Evolutionary conservation across 257 asterid genomes (phyloP).

Genomic region (Paraleonurus japonicus): DNA sequence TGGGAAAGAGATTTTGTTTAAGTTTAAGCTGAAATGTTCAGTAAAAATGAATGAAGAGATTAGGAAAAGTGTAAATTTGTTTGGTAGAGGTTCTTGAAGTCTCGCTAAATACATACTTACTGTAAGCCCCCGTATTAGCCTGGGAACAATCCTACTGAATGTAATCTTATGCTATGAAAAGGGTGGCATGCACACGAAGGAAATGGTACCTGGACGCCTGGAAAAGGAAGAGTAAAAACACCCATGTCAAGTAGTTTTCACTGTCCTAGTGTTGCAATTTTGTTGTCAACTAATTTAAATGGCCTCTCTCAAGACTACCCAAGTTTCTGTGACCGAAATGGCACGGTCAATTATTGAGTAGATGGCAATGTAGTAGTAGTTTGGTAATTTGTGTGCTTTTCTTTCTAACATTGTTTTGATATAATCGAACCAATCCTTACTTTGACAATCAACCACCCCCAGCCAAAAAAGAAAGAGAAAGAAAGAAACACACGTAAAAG

Average conservation of each 20-base stretch:
- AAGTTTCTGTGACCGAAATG: neutral
- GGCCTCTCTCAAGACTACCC: neutral
- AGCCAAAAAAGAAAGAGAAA: neutral
- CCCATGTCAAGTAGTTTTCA: neutral
- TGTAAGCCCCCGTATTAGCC: neutral
- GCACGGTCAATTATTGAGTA: neutral
- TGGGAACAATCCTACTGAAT: neutral
- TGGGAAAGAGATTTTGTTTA: neutral
- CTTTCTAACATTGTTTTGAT: neutral
- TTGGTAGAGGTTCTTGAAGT: neutral
- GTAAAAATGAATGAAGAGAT: neutral
- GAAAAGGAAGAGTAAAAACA: neutral
- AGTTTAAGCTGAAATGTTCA: neutral
- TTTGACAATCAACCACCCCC: neutral
- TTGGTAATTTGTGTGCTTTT: neutral
- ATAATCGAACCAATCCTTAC: neutral
- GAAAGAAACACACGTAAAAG: neutral
- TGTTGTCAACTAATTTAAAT: neutral
- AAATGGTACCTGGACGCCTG: neutral
- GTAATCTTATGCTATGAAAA: neutral
- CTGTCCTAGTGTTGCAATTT: neutral
- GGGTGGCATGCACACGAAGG: neutral
- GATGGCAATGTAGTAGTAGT: neutral
- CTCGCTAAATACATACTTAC: neutral
- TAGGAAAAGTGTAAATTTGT: neutral